Evolutionary conservation across 2,329 filamentous ascomycete genomes (phyloP).

Genomic region (Trichoderma hamatum): DNA sequence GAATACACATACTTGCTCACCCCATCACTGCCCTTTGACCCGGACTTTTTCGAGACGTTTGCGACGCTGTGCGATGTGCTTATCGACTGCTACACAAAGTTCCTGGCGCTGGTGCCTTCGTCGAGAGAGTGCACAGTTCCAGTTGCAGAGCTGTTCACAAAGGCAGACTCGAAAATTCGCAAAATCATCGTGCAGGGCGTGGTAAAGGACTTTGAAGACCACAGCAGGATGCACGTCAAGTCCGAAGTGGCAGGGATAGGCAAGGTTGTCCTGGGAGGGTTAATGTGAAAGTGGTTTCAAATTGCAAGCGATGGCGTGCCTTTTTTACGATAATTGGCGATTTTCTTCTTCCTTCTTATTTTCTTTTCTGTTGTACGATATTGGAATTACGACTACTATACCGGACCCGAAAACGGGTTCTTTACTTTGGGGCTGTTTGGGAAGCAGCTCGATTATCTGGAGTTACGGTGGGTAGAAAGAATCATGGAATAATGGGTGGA

Average conservation of each 20-base stretch:
- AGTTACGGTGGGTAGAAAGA: background rate
- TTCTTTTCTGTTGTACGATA: background rate
- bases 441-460: background rate
- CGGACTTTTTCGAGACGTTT: conserved; percentile 96
- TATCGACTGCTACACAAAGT: conserved; percentile 84
- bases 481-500: background rate
- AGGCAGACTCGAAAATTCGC: conserved; percentile 81
- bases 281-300: conserved; percentile 61
- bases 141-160: conserved; percentile 84
- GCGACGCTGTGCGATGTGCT: conserved; percentile 92
- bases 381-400: background rate
- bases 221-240: conserved; percentile 73
- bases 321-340: background rate
- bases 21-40: conserved; percentile 91
- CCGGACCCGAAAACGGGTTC: background rate
- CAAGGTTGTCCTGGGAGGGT: conserved; percentile 83
- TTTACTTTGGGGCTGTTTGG: background rate
- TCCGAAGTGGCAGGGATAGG: conserved; percentile 83
- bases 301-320: background rate
- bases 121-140: conserved; percentile 70
- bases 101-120: conserved; percentile 74
- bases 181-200: conserved; percentile 88
- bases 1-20: conserved; percentile 88
- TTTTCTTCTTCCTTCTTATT: background rate
- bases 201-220: conserved; percentile 91